phyloP scores from a whole-genome alignment of 225 moss, liverwort and hornwort genomes.

The Takakia lepidozioides region DNA sequence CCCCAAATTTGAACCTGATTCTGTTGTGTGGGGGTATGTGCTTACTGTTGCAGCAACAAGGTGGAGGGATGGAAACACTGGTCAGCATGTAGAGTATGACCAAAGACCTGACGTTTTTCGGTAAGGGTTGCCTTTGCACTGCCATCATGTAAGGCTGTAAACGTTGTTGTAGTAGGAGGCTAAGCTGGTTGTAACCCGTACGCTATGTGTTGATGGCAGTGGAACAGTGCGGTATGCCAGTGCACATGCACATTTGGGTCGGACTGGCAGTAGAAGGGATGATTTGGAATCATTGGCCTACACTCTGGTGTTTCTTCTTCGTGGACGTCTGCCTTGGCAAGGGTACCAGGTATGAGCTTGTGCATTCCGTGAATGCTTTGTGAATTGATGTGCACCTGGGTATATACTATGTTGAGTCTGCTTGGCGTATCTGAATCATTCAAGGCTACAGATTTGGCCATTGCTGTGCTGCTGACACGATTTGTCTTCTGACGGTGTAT shows the following conservation, averaged over 20 bases:
- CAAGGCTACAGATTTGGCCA: too few relatives aligned
- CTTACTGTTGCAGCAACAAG: slow-evolving; percentile 59
- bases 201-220: slow-evolving; percentile 16
- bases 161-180: not conserved
- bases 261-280: slow-evolving; percentile 95
- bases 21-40: too few relatives aligned
- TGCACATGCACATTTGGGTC: slow-evolving; percentile 95
- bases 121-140: slow-evolving; percentile 13
- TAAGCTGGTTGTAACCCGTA: not conserved
- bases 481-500: not conserved
- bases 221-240: slow-evolving; percentile 98
- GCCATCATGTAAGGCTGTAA: too few relatives aligned
- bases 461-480: slow-evolving; percentile 1
- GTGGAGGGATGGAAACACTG: slow-evolving; percentile 96
- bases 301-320: slow-evolving; percentile 85
- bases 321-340: slow-evolving; percentile 96
- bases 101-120: slow-evolving; percentile 98
- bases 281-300: slow-evolving; percentile 98
- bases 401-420: too few relatives aligned
- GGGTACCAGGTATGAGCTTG: slow-evolving; percentile 87
- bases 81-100: slow-evolving; percentile 97
- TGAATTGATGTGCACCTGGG: too few relatives aligned
- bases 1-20: too few relatives aligned
- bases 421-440: too few relatives aligned
- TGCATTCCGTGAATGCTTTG: too few relatives aligned